Base-by-base conservation (phyloP, 352 stramenopile species). In the Phytophthora melonis region DNA sequence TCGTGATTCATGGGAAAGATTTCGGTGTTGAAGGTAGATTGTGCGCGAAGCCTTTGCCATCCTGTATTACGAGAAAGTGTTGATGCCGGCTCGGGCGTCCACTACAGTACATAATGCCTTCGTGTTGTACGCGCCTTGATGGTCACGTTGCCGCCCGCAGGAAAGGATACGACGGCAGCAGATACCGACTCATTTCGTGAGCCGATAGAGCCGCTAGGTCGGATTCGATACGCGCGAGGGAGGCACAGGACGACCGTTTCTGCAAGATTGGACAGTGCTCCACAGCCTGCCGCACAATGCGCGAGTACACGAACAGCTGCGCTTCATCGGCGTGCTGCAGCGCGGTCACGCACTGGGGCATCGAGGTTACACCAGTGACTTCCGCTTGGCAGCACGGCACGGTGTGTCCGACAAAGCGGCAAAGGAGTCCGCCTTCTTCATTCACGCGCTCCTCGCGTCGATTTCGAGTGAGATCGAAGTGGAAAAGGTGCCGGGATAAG, bases 281-380 rank as follows among this genome's bases (percentile, higher is more conserved):
- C 11, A 84, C 30, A 32, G 80, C 78, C 18, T 81, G 58, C 18
- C 63, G 75, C 36, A 73, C 73, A 30, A 84, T 62, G 23, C 64
- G 70, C 11, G 63, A 66, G 54, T 84, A 84, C 30, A 88, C 73
- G 63, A 83, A 84, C 54, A 86, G 55, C 47, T 84, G 62, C 30
- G 45, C 65, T 32, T 78, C 68, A 55, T 58, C 65, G 2, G 69
- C 68, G 18, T 60, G 63, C 55, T 87, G 80, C 30, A 85, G 39
- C 36, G 58, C 41, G 60, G 59, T 66, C 32, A 81, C 58, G 16
- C 80, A 87, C n/a, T 54, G 49, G 5, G 63, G 43, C 16, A 25
- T 54, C n/a, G 66, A 65, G 25, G 57, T 45, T 27, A 14, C 39
- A 54, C 34, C 62, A 19, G 43, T 68, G 14, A 16, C 19, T 36